Evolutionary conservation across 176 grass and related monocot species (phyloP).

Genomic region (Zoysia pacifica): DNA sequence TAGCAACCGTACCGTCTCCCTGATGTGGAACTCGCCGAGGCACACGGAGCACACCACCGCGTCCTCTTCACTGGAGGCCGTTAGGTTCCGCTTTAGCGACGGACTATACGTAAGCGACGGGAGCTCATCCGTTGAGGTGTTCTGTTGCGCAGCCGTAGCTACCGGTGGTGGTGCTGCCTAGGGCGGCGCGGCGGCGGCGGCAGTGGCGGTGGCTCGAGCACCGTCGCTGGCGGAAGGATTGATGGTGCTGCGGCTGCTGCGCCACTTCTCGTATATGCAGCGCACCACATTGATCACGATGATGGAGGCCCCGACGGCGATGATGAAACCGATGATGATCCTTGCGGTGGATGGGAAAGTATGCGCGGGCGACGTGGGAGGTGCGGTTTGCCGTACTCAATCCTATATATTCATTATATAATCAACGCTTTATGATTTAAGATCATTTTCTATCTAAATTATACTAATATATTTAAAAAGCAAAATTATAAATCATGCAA

Average conservation of each 20-base stretch:
- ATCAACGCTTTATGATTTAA: too few species aligned
- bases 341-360: not conserved
- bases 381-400: too few species aligned
- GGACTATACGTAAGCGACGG: conserved; percentile 36
- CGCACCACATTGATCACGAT: not conserved
- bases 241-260: not conserved
- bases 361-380: not conserved
- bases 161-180: not conserved
- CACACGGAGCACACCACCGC: conserved; percentile 45
- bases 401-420: too few species aligned
- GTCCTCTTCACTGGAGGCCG: not conserved
- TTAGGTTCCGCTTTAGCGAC: conserved; percentile 22
- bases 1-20: conserved; percentile 40
- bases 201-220: not conserved
- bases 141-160: conserved; percentile 16
- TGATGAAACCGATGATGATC: not conserved
- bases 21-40: conserved; percentile 40
- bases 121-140: not conserved
- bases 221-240: too few species aligned
- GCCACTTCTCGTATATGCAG: not conserved
- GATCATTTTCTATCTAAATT: too few species aligned
- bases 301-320: not conserved
- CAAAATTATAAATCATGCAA: too few species aligned
- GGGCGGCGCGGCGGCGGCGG: not conserved
- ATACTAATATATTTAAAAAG: too few species aligned